Evolutionary conservation across 352 stramenopile genomes (phyloP), one percentile per base, ranked within the genome.

Genomic region (Pythium monospermum): DNA sequence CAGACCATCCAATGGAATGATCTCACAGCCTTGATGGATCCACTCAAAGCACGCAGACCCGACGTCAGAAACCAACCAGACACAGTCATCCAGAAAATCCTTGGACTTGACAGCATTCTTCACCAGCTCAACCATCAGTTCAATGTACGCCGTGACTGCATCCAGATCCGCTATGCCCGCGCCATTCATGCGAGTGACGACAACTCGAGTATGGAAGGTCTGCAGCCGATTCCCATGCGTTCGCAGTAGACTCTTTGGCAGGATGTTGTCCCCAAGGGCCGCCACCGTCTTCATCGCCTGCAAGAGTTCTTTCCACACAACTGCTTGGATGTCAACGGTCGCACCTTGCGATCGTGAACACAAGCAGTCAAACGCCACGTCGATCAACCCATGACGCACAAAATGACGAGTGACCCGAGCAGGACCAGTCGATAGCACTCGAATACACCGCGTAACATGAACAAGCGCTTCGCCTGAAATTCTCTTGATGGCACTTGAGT

Each of bases 301-400:
- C 4, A 52, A 15, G 16, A 52, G n/a, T 16, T 19, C 8, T 11
- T 10, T 35, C 45, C 45, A 52, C 16, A 52, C 31, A 6, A 19
- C 4, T 6, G 26, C 7, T 6, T 52, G 22, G 8, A 33, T 10
- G 3, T 12, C 21, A 15, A 19, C 18, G 2, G 18, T 3, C 6
- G 25, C 22, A 7, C 18, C 25, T 19, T 16, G 13, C 26, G 45
- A 25, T 16, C 45, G 25, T 10, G 31, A n/a, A 18, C 27, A 38
- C 13, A 52, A 25, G 12, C 43, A 43, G 3, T 25, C 21, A n/a
- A 52, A 52, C 22, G 45, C 31, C 21, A 43, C 30, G 6, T 52
- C 45, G 2, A 27, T 13, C 8, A 52, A 26, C 19, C 32, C 45
- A n/a, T 52, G 45, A 18, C 36, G 13, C 22, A 43, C 23, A n/a